Evolutionary conservation across 345 rosid species (phyloP).

Genomic region (Melastoma malabathricum): DNA sequence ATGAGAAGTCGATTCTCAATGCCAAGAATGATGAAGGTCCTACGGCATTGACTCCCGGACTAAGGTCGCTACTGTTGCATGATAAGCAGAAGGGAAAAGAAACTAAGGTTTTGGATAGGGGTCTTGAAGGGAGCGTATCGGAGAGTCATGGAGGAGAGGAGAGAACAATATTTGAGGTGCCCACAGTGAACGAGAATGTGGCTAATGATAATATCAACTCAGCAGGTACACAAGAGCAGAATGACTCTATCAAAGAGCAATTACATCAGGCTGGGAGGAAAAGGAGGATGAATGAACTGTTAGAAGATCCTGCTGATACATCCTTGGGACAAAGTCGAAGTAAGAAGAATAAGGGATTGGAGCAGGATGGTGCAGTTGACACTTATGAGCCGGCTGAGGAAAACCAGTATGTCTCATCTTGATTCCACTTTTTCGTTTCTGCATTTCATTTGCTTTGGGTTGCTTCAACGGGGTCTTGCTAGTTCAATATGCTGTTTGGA

Average conservation of each 20-base stretch:
- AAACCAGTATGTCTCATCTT: conserved; percentile 22
- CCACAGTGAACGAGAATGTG: conserved; percentile 13
- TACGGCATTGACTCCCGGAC: conserved; percentile 10
- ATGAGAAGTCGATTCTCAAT: conserved; percentile 21
- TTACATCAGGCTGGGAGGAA: conserved; percentile 37
- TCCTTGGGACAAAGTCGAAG: conserved; percentile 10
- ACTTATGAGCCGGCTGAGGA: conserved; percentile 22
- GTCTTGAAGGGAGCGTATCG: conserved; percentile 7
- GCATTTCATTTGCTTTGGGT: not conserved
- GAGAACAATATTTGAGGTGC: conserved; percentile 39
- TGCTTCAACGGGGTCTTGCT: not conserved
- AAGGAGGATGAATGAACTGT: conserved; percentile 25
- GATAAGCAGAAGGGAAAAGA: conserved; percentile 8
- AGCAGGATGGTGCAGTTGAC: conserved; percentile 19
- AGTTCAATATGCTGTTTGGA: not conserved
- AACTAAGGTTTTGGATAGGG: conserved; percentile 4
- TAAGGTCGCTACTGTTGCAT: conserved; percentile 14
- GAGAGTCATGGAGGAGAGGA: conserved; percentile 25
- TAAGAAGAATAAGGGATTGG: conserved; percentile 44
- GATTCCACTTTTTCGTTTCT: not conserved
- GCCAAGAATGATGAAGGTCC: conserved; percentile 14
- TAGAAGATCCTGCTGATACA: conserved; percentile 16
- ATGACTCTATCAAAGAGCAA: conserved; percentile 22
- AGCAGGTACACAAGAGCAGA: conserved; percentile 9
- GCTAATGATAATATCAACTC: conserved; percentile 9